phyloP scores from a whole-genome alignment of 2,329 filamentous ascomycete species.

The Ascochyta viciae-villosae region DNA sequence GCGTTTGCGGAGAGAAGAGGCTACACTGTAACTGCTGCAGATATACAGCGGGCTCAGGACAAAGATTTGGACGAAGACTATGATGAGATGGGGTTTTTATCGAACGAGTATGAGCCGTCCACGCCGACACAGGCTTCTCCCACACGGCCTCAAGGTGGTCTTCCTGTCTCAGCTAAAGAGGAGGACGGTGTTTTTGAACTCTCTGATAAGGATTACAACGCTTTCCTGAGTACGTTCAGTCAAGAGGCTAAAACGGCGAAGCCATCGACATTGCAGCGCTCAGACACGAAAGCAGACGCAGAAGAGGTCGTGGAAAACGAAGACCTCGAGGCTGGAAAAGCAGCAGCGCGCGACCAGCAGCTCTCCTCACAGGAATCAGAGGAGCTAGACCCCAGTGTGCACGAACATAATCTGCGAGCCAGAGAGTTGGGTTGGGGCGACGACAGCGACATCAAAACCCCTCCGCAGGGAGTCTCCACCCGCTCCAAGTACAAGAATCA shows the following conservation, averaged over 20 bases:
- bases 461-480: not conserved
- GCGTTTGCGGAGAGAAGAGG: conserved; percentile 20
- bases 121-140: not conserved
- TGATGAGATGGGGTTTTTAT: conserved; percentile 26
- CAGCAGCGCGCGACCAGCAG: not conserved
- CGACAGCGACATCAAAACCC: not conserved
- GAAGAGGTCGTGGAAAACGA: not conserved
- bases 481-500: not conserved
- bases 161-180: not conserved
- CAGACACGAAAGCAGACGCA: not conserved
- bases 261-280: too few relatives aligned
- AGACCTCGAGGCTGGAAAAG: not conserved
- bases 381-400: not conserved
- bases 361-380: not conserved
- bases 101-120: not conserved
- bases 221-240: not conserved
- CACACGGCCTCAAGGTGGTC: not conserved
- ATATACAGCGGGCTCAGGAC: conserved; percentile 16
- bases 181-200: not conserved
- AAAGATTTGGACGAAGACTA: conserved; percentile 28
- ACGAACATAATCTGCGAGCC: not conserved
- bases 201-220: not conserved
- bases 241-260: too few relatives aligned
- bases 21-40: not conserved
- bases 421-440: not conserved